Base-by-base conservation (phyloP, 2,329 filamentous ascomycete genomes). In the Aspergillus persii region DNA sequence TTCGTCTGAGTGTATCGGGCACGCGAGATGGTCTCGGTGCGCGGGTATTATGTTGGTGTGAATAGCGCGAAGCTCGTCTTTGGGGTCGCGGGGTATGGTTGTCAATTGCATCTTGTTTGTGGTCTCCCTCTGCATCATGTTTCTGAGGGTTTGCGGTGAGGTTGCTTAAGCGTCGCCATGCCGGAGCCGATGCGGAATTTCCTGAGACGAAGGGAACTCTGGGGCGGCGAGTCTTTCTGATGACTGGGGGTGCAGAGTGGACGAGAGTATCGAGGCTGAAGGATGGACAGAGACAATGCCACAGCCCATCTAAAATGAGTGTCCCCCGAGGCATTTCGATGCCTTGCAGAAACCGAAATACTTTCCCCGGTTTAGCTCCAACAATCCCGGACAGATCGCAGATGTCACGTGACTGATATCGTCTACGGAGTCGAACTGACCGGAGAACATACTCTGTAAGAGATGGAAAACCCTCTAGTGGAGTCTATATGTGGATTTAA, bases 201-300 rank as follows among this genome's bases (percentile, higher is more conserved):
- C 56, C 30, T n/a, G 26, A 50, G 27, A 29, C 51, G 27, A 26
- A n/a, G 39, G 36, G 55, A 52, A 31, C 33, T 52, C 54, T 63
- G 8, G 59, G 54, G 36, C 49, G 54, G 53, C 53, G 61, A 44
- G 60, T 65, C 3, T 36, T 56, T 29, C 48, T 26, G 48, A 57
- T 61, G 12, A 66, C 49, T 15, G 63, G 51, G 33, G 41, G 12
- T 23, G 61, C 50, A 26, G 63, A 59, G 11, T 62, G 63, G 51
- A 50, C 59, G n/a, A 73, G 53, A 12, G 60, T 54, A 12, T 63
- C 57, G 2, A 59, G 57, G 12, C 59, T 65, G 39, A 76, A 75
- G 12, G 73, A 75, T 49, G 75, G 76, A 66, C 76, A 76, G 36
- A 79, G 66, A 59, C 71, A 77, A 59, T 72, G 73, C 76, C 76